Conservation (phyloP, 352 stramenopile species). For the Aphanomyces euteiches region DNA sequence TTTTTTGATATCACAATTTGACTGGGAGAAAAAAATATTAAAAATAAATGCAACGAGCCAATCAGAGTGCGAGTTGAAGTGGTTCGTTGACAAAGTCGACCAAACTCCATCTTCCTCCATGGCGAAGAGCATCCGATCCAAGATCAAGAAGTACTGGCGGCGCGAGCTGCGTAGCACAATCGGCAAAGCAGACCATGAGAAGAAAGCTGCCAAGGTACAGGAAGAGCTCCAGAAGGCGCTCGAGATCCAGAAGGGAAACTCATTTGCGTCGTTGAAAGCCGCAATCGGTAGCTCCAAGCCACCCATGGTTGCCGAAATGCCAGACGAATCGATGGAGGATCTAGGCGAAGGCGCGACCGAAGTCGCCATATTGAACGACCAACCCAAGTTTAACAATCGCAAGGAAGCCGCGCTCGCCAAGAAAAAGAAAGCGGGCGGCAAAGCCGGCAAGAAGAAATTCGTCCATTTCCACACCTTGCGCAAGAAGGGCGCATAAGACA, state of each 20-base stretch:
- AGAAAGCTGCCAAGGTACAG: conserved; percentile 78
- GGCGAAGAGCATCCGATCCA: conserved; percentile 85
- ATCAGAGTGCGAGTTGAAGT: conserved; percentile 25
- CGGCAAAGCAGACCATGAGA: conserved; percentile 63
- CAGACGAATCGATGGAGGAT: conserved; percentile 15
- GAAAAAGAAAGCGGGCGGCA: conserved; percentile 50
- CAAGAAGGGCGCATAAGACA: conserved; percentile 79
- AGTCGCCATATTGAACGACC: neutral
- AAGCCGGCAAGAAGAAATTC: conserved; percentile 54
- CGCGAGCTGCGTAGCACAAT: conserved; percentile 80
- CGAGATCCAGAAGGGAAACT: conserved; percentile 41
- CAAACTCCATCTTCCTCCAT: conserved; percentile 37
- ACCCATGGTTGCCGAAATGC: neutral
- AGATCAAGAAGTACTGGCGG: conserved; percentile 88
- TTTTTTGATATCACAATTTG: neutral
- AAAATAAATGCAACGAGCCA: neutral
- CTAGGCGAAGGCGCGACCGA: conserved; percentile 14
- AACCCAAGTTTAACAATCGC: conserved; percentile 18
- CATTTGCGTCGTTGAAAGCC: conserved; percentile 11
- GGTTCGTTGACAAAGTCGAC: conserved; percentile 22
- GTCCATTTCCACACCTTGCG: conserved; percentile 82
- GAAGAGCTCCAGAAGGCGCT: conserved; percentile 82
- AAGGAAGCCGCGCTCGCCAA: conserved; percentile 32
- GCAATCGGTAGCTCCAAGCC: conserved; percentile 17
- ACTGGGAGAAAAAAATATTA: neutral